Percentiles rank a stretch among this genome's conserved stretches.
Evolutionary conservation across 192 early-diverging fungal genomes (phyloP).

Genomic region (Podila epigama): DNA sequence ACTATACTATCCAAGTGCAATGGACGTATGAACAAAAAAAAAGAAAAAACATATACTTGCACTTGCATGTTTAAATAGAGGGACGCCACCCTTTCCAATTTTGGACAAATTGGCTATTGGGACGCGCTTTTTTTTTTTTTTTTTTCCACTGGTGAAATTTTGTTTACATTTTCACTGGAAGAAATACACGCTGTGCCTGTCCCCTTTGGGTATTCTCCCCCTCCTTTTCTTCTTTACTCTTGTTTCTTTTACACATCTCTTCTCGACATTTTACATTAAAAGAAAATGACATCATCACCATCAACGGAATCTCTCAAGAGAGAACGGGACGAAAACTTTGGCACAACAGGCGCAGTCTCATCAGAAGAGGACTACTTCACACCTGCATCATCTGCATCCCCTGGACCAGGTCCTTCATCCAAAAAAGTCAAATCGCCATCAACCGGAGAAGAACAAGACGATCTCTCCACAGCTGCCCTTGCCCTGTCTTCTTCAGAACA

Average conservation of each 20-base stretch:
- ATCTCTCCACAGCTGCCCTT: neutral
- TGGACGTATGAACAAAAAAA: too few relatives aligned
- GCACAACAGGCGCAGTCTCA: neutral
- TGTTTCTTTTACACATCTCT: neutral
- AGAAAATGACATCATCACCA: constrained; percentile 27
- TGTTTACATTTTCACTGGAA: too few relatives aligned
- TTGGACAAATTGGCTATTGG: neutral
- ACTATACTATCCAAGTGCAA: too few relatives aligned
- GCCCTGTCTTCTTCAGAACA: constrained; percentile 7
- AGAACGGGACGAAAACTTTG: constrained; percentile 23
- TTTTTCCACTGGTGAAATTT: neutral
- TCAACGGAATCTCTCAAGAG: constrained; percentile 32
- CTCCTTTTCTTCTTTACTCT: neutral
- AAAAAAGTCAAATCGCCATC: constrained; percentile 41
- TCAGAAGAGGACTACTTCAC: constrained; percentile 45
- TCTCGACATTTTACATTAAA: neutral
- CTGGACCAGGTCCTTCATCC: constrained; percentile 6
- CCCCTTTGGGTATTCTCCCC: too few relatives aligned
- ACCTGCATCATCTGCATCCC: constrained; percentile 35
- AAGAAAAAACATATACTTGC: too few relatives aligned
- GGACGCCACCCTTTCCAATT: neutral
- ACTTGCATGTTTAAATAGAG: too few relatives aligned
- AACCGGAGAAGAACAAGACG: neutral
- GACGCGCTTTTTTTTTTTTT: constrained; percentile 24
- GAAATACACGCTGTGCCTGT: too few relatives aligned